Base-by-base conservation (phyloP, 371 early-diverging fungal genomes). In the Mucor saturninus region DNA sequence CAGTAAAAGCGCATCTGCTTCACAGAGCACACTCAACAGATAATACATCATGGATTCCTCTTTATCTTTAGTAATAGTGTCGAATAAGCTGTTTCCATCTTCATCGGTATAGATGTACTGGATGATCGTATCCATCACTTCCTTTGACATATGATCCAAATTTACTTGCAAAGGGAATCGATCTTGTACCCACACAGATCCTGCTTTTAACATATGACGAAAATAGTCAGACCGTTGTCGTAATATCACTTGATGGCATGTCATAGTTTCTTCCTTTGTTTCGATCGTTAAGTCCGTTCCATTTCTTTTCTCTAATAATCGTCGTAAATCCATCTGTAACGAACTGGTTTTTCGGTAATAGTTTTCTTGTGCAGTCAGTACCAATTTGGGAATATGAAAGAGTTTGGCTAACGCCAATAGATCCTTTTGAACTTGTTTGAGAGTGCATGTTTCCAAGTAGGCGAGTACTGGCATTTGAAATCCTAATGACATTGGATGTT, bases 141-240 rank as follows among this genome's bases (percentile, higher is more conserved):
- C 82, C 4, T 56, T 35, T 2, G 71, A 60, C 28, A 86, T 52
- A 61, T 90, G 87, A 14, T 65, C 65, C 62, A 90, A 62, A 8
- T 84, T 62, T 3, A 89, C 74, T 0, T 81, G 50, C n/a, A 51
- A 37, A 9, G 37, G 15, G 0, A 55, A 9, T 5, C 86, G 73
- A 0, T 67, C 52, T 15, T 65, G 69, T 30, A 69, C 69, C 92
- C 92, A 92, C 5, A 76, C 66, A 5, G 86, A 68, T 28, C 70
- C 73, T 5, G 77, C 72, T 21, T 77, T 76, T 15, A 90, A 72
- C 61, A 90, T 67, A 13, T 87, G 80, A 9, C 69, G 62, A 59
- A 92, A 92, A 62, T 88, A 91, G 2, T 81, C 80, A 42, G 85
- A 88, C 14, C 93, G 76, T 21, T 88, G 83, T 3, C 84, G 76